Base-by-base conservation (phyloP, 2,329 filamentous ascomycete genomes). In the Escovopsis weberi region DNA sequence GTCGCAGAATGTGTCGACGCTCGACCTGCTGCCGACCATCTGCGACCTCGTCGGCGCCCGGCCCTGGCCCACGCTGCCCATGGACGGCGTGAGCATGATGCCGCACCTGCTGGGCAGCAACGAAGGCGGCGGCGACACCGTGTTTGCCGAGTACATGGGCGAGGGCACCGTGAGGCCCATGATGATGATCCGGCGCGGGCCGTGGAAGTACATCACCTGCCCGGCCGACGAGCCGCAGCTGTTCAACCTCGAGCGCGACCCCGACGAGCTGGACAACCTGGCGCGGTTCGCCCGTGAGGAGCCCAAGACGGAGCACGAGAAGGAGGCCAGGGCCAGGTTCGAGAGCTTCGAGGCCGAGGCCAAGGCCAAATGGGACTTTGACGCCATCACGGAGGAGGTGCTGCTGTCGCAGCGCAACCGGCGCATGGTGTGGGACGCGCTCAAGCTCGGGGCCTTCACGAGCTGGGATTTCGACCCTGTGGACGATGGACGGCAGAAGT, bases 61-160 rank as follows among this genome's bases (percentile, higher is more conserved):
- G 53, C 69, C 85, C 1, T 68, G 80, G 18, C 69, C 74, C 0
- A 74, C 72, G 15, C 69, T 94, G n/a, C 85, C 86, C 1, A 82
- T 95, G 66, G 88, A 95, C 53, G 88, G 88, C 33, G 69, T 78
- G 30, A 91, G 84, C 35, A 70, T 95, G 51, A 64, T 88, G 47
- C 85, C 85, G n/a, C 82, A 89, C 55, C 70, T 93, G 32, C 67
- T 80, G 53, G 77, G 57, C 43, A 63, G 64, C 19, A 62, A 74
- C n/a, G 78, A 76, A 35, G 80, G 82, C 47, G 79, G 81, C 47
- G 26, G 26, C 26, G 87, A 95, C 59, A 91, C 84, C 10, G 87
- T 91, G n/a, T 82, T 89, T 53, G 87, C 86, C 47, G 88, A 95
- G 65, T 95, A 95, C 66, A 94, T 89, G 56, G 88, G 86, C 40